A percentile compares a stretch with the other conserved stretches of the same genome.
Evolutionary conservation across 2,329 filamentous ascomycete species (phyloP).

Genomic region (Orbilia blumenaviensis): DNA sequence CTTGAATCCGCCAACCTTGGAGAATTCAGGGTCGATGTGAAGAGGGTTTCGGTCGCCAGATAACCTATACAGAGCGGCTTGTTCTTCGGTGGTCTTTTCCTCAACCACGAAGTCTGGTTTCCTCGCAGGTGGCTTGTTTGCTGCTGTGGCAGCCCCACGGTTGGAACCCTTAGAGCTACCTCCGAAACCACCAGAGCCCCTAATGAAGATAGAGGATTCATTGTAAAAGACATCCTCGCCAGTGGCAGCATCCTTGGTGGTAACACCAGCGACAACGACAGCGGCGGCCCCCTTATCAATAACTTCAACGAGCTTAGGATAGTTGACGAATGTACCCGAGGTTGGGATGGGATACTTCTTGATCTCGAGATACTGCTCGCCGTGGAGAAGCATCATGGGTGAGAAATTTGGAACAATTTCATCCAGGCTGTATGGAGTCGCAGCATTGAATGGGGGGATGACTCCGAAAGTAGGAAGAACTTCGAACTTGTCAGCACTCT

Average conservation of each 20-base stretch:
- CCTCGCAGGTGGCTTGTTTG: constrained; percentile 80
- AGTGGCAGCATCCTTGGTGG: constrained; percentile 82
- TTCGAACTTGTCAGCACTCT: constrained; percentile 91
- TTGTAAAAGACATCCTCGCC: constrained; percentile 97
- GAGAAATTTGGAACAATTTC: constrained; percentile 94
- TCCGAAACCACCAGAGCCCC: constrained; percentile 88
- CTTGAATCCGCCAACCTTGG: constrained; percentile 94
- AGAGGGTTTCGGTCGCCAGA: constrained; percentile 96
- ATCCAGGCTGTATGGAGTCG: constrained; percentile 79
- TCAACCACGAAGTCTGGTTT: constrained; percentile 83
- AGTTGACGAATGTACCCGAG: constrained; percentile 76
- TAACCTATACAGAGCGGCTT: constrained; percentile 91
- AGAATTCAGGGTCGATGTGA: constrained; percentile 93
- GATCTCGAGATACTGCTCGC: constrained; percentile 97
- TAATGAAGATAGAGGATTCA: constrained; percentile 90
- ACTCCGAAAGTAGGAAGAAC: constrained; percentile 94
- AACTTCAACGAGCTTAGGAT: constrained; percentile 86
- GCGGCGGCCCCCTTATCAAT: constrained; percentile 94
- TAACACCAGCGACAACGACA: constrained; percentile 79
- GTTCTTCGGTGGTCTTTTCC: constrained; percentile 85
- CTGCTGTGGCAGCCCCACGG: constrained; percentile 79
- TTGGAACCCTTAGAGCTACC: constrained; percentile 80
- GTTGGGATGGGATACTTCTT: constrained; percentile 92
- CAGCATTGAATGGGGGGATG: constrained; percentile 88
- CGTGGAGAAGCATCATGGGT: constrained; percentile 98